Evolutionary conservation across 441 rosid species (phyloP).

Genomic region (Geranium incanum): DNA sequence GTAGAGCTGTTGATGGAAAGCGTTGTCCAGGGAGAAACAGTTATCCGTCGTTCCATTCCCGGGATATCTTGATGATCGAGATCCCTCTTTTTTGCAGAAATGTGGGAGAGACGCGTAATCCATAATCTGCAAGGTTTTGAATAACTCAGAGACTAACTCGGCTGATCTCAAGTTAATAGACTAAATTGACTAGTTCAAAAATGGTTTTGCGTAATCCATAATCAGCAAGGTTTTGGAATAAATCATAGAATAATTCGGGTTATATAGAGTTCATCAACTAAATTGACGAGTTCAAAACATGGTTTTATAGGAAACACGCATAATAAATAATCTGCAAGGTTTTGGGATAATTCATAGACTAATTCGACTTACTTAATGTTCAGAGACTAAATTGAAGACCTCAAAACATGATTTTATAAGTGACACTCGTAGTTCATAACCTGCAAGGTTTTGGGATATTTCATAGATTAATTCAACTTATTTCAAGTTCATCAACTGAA

Average conservation of each 20-base stretch:
- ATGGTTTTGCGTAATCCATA: no score
- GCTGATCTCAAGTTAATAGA: no score
- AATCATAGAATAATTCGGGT: not conserved
- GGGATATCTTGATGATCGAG: slow-evolving; percentile 46
- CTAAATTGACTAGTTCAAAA: no score
- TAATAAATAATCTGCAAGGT: no score
- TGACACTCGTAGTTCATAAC: not conserved
- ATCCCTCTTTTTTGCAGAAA: slow-evolving; percentile 61
- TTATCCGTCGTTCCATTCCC: slow-evolving; percentile 37
- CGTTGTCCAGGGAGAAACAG: slow-evolving; percentile 57
- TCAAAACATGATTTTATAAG: not conserved
- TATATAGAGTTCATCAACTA: not conserved
- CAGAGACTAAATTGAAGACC: not conserved
- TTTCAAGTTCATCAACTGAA: not conserved
- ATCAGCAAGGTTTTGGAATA: no score
- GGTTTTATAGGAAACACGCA: not conserved
- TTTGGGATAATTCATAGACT: not conserved
- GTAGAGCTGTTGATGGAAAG: slow-evolving; percentile 58
- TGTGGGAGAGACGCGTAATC: slow-evolving; percentile 57
- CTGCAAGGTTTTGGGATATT: no score
- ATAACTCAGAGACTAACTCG: no score
- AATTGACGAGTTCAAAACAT: not conserved
- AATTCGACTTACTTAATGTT: not conserved
- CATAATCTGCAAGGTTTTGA: slow-evolving; percentile 41
- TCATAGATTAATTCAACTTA: not conserved